phyloP scores from a whole-genome alignment of 2,329 filamentous ascomycete genomes.

The Fusarium concolor region DNA sequence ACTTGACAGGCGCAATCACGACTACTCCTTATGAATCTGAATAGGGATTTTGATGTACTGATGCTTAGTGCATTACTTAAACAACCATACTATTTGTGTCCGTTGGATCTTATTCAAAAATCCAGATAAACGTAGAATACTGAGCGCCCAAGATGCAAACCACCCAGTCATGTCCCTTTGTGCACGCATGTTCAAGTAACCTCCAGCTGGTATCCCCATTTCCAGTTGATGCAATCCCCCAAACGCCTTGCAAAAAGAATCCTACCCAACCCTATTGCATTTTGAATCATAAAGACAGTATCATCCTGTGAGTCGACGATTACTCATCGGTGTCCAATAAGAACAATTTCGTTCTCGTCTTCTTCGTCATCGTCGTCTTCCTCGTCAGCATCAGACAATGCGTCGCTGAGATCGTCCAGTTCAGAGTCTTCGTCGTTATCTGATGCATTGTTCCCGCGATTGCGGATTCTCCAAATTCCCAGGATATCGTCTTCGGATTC shows the following conservation, averaged over 20 bases:
- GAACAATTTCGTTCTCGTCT: constrained; percentile 62
- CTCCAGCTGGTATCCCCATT: constrained; percentile 15
- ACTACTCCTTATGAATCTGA: constrained; percentile 5
- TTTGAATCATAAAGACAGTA: not conserved
- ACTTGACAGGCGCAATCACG: not conserved
- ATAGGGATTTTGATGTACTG: constrained; percentile 15
- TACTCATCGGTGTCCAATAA: constrained; percentile 61
- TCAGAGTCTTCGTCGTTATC: constrained; percentile 62
- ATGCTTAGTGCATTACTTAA: constrained; percentile 16
- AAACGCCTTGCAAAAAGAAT: constrained; percentile 43
- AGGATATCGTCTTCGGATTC: constrained; percentile 68
- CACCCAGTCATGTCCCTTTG: constrained; percentile 19
- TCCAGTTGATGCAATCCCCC: constrained; percentile 27
- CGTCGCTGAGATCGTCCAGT: constrained; percentile 56
- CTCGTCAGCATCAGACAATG: constrained; percentile 56
- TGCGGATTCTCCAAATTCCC: constrained; percentile 65
- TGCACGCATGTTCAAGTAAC: constrained; percentile 23
- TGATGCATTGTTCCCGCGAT: constrained; percentile 60
- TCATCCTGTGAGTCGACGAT: constrained; percentile 7
- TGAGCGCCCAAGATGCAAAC: constrained; percentile 34
- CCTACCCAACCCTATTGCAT: constrained; percentile 7
- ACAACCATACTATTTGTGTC: constrained; percentile 15
- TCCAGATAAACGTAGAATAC: constrained; percentile 4
- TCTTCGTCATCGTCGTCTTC: constrained; percentile 63
- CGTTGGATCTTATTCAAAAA: constrained; percentile 14